A percentile compares a stretch with the other conserved stretches of the same genome.
Conservation (phyloP, 768 basidiomycete species). For the Sporobolomyces phaffii region DNA sequence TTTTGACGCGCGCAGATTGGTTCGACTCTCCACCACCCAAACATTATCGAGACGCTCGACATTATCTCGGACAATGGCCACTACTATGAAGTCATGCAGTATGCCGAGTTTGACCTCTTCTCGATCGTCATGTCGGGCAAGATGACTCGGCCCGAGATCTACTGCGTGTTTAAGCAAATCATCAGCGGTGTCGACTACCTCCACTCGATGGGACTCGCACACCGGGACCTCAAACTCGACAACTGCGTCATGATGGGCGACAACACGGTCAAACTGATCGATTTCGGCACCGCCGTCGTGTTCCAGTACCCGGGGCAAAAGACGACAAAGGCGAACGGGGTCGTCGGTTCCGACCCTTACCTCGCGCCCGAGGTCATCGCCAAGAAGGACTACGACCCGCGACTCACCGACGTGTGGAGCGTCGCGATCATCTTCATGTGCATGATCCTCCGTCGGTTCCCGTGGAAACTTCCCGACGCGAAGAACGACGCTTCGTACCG, state of each 20-base stretch:
- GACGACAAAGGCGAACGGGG: slow-evolving; percentile 68
- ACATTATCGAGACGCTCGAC: slow-evolving; percentile 96
- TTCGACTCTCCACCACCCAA: slow-evolving; percentile 82
- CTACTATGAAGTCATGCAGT: slow-evolving; percentile 99
- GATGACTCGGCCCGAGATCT: slow-evolving; percentile 96
- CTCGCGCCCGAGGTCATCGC: slow-evolving; percentile 90
- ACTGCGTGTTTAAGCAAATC: slow-evolving; percentile 98
- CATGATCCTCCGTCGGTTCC: slow-evolving; percentile 94
- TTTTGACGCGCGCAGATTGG: slow-evolving; percentile 18
- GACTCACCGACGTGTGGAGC: slow-evolving; percentile 98
- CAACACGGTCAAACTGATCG: slow-evolving; percentile 96
- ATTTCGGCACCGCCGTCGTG: slow-evolving; percentile 99
- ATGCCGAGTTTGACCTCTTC: slow-evolving; percentile 96
- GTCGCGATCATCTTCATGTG: slow-evolving; percentile 98
- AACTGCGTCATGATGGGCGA: slow-evolving; percentile 97
- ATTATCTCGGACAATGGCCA: slow-evolving; percentile 97
- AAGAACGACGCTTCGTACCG: slow-evolving; percentile 88
- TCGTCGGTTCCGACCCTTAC: slow-evolving; percentile 97
- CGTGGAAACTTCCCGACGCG: slow-evolving; percentile 95
- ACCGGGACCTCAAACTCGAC: slow-evolving; percentile 97
- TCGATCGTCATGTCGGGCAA: slow-evolving; percentile 99
- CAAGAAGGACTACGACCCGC: slow-evolving; percentile 78
- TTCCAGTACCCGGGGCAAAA: slow-evolving; percentile 93
- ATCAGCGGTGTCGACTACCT: slow-evolving; percentile 97
- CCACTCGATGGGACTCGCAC: slow-evolving; percentile 93